Evolutionary conservation across 192 early-diverging fungal species (phyloP).

Genomic region (Spizellomyces punctatus): DNA sequence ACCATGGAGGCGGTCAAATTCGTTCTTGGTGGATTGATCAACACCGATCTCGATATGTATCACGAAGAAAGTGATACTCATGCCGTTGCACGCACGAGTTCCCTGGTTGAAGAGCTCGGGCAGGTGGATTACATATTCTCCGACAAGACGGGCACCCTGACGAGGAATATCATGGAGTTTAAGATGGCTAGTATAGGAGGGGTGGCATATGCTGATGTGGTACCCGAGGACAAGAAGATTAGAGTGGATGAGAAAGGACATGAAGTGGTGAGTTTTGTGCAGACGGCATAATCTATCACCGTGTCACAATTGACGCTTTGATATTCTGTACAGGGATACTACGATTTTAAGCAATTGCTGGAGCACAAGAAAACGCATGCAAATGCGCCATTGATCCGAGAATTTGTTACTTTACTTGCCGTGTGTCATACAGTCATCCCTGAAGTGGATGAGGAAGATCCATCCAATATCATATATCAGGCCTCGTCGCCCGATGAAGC

Average conservation of each 20-base stretch:
- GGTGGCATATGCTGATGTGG: constrained; percentile 81
- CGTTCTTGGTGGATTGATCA: constrained; percentile 87
- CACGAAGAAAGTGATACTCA: constrained; percentile 92
- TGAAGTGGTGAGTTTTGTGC: constrained; percentile 46
- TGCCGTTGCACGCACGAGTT: constrained; percentile 88
- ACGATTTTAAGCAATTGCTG: constrained; percentile 41
- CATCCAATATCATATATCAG: constrained; percentile 82
- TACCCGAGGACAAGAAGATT: constrained; percentile 87
- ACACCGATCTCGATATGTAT: constrained; percentile 96
- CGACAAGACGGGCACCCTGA: constrained; percentile 81
- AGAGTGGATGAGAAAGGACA: constrained; percentile 65
- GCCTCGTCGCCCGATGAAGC: constrained; percentile 97
- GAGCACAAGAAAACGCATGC: constrained; percentile 40
- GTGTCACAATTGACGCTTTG: constrained; percentile 1
- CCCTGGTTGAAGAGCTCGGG: constrained; percentile 97
- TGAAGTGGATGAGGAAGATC: constrained; percentile 66
- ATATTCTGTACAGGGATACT: constrained; percentile 42
- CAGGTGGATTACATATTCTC: constrained; percentile 97
- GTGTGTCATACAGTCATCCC: constrained; percentile 99
- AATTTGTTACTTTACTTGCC: constrained; percentile 88
- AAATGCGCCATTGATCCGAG: constrained; percentile 59
- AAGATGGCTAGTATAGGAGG: constrained; percentile 85
- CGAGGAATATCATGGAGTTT: constrained; percentile 65
- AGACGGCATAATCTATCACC: neutral
- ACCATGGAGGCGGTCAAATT: constrained; percentile 99